Base-by-base conservation (phyloP, 768 basidiomycete species). In the Guyanaporus albipodus region DNA sequence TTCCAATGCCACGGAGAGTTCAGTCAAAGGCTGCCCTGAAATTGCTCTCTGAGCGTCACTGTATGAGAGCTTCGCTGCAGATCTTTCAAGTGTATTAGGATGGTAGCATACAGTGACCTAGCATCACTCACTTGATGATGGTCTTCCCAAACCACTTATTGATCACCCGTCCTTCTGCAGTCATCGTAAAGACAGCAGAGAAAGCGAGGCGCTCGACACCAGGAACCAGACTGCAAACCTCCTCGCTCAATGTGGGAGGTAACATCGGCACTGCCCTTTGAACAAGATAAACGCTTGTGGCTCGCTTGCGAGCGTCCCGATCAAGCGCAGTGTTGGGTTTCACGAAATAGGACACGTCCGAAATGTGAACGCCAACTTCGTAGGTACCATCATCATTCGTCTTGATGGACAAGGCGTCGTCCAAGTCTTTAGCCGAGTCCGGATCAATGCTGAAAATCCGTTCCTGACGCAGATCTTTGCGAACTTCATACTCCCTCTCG, bases 211-310 rank as follows among this genome's bases (percentile, higher is more conserved):
- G 85, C 46, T 99, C 96, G 49, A 82, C 76, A 9, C 86, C 87
- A 6, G 93, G 92, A 48, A 82, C 75, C 45, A 99, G 77, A 68
- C 91, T 95, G 71, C 96, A 99, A 12, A 94, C 75, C 57, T 93
- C 83, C 67, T 97, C 94, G 59, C 86, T 89, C 35, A 99, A 72
- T n/a, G 85, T 75, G 22, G 92, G 91, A 2, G 96, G 96, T 8
- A 99, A 74, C 96, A 99, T 99, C 2, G 95, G 94, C 11, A 97
- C 95, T 18, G 87, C 83, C 44, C 95, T 83, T 66, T 99, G 96
- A 22, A 98, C 83, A 35, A 99, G 86, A 62, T 98, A 97, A 38
- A 99, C 96, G 58, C 89, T 93, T 2, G 93, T 97, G 22, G 94
- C 96, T 49, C 94, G 79, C 69, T 98, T 98, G 55, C 94, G 84